Evolutionary conservation across 805 yeast genomes (phyloP).

Genomic region (Blastobotrys robertii): DNA sequence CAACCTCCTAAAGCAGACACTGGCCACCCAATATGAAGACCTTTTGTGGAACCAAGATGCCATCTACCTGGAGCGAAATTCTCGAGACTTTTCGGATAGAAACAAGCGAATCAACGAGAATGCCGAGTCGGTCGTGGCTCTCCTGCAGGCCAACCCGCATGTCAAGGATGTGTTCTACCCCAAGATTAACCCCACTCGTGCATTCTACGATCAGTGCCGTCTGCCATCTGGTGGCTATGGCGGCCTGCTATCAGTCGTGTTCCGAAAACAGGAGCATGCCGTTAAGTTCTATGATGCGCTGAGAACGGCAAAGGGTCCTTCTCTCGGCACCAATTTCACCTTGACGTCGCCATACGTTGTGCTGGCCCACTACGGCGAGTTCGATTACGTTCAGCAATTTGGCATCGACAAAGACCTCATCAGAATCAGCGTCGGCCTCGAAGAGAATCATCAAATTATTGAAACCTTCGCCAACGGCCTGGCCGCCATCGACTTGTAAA

Average conservation of each 20-base stretch:
- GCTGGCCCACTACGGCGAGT: constrained; percentile 73
- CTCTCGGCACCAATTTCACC: constrained; percentile 82
- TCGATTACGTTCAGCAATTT: constrained; percentile 70
- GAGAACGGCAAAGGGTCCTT: constrained; percentile 75
- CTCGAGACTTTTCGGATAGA: constrained; percentile 74
- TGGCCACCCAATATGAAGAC: constrained; percentile 56
- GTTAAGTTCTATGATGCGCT: constrained; percentile 62
- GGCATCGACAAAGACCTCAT: constrained; percentile 74
- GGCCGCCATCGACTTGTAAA: too few relatives aligned
- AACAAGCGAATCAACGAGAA: constrained; percentile 34
- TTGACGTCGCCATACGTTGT: constrained; percentile 84
- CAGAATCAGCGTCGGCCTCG: constrained; percentile 78
- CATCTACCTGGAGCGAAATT: constrained; percentile 80
- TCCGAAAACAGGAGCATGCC: constrained; percentile 55
- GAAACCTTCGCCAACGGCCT: constrained; percentile 27
- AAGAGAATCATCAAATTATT: constrained; percentile 51
- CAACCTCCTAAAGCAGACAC: constrained; percentile 37
- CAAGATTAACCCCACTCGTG: constrained; percentile 38
- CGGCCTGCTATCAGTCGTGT: constrained; percentile 67
- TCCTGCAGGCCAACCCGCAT: constrained; percentile 28
- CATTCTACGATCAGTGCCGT: constrained; percentile 62
- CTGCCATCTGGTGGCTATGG: constrained; percentile 80
- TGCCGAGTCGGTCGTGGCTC: constrained; percentile 29
- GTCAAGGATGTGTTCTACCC: constrained; percentile 71
- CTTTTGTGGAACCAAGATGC: constrained; percentile 91